These are phyloP conservation scores for Orychophragmus violaceus DNA, from an alignment of 345 rosid species.

Conservation along the genomic window DNA sequence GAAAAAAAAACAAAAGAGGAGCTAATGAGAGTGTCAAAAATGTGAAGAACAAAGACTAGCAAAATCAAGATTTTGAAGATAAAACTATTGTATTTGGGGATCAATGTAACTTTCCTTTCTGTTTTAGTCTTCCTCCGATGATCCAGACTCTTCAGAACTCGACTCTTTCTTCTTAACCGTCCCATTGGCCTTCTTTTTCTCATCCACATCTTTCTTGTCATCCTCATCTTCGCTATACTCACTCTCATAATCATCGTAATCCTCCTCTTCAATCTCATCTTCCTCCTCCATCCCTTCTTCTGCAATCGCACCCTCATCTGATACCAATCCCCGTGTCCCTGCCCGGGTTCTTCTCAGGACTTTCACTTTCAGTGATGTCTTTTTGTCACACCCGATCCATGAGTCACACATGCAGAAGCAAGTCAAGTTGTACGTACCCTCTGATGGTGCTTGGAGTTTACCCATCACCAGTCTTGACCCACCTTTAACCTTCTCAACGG, in stretches of 20 bases:
- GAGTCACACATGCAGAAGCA: slow-evolving; percentile 86
- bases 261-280: slow-evolving; percentile 85
- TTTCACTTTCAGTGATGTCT: slow-evolving; percentile 62
- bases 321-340: slow-evolving; percentile 55
- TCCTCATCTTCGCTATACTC: slow-evolving; percentile 93
- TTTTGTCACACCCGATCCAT: slow-evolving; percentile 89
- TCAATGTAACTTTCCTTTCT: slow-evolving; percentile 26
- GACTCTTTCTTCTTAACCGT: slow-evolving; percentile 39
- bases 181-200: slow-evolving; percentile 66
- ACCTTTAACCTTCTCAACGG: slow-evolving; percentile 66
- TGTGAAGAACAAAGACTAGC: slow-evolving; percentile 15
- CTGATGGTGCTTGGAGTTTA: slow-evolving; percentile 72
- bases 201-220: slow-evolving; percentile 53
- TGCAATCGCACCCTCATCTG: slow-evolving; percentile 62
- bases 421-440: slow-evolving; percentile 78
- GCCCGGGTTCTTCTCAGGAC: slow-evolving; percentile 72
- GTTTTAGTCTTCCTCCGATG: slow-evolving; percentile 66
- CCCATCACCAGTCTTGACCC: slow-evolving; percentile 91
- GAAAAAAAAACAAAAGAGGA: neutral
- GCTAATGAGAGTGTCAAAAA: slow-evolving; percentile 14
- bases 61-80: slow-evolving; percentile 13
- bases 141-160: slow-evolving; percentile 59
- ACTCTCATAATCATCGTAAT: slow-evolving; percentile 81
- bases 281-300: slow-evolving; percentile 94
- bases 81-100: slow-evolving; percentile 11